Evolutionary conservation across 1,284 basidiomycete genomes (phyloP).

Genomic region (Irpex sp.): DNA sequence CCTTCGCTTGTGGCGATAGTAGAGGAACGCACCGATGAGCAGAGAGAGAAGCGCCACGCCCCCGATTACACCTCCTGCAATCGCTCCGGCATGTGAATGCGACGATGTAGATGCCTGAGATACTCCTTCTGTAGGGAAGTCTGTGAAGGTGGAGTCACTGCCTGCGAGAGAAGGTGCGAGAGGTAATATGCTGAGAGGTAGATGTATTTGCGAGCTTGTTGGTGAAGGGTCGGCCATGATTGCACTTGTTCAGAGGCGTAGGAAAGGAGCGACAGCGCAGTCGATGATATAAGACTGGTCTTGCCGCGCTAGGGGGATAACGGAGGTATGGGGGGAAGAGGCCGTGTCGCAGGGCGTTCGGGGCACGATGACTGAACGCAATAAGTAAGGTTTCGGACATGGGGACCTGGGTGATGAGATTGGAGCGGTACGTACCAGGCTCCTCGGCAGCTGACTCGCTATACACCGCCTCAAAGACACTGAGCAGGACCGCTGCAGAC

Average conservation of each 20-base stretch:
- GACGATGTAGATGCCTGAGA: constrained; percentile 8
- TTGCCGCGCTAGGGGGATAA: neutral
- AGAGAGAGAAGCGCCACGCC: constrained; percentile 22
- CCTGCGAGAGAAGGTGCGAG: neutral
- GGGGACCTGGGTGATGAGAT: neutral
- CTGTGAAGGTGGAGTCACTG: neutral
- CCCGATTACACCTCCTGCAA: constrained; percentile 31
- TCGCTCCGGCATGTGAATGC: constrained; percentile 23
- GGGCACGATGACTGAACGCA: neutral
- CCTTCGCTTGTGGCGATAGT: constrained; percentile 5
- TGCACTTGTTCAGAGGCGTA: neutral
- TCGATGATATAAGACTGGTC: neutral
- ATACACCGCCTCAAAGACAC: neutral
- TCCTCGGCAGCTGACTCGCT: neutral
- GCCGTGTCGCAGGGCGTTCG: neutral
- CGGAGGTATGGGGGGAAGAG: neutral
- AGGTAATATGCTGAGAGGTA: neutral
- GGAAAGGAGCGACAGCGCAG: neutral
- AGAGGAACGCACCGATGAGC: constrained; percentile 22
- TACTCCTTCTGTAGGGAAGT: neutral
- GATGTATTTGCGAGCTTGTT: neutral
- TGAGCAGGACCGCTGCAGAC: neutral
- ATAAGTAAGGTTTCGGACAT: neutral
- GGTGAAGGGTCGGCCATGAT: neutral
- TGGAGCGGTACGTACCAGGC: neutral